Evolutionary conservation across 164 flowering plant species (phyloP).

Genomic region (Aristolochia fimbriata): DNA sequence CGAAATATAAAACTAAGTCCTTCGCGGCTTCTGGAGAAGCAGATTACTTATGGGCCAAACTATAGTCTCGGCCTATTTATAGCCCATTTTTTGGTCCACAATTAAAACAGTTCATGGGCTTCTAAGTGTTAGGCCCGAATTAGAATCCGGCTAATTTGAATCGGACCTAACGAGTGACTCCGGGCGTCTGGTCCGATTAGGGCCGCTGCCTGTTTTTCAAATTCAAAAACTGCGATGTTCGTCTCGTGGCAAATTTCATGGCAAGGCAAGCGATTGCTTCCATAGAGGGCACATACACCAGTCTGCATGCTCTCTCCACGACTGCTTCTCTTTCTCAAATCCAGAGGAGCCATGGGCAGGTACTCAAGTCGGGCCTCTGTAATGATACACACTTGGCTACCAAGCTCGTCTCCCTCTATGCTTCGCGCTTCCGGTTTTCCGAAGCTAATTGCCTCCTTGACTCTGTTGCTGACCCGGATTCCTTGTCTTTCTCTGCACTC

Average conservation of each 20-base stretch:
- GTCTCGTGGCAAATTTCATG: not conserved
- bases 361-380: constrained; percentile 37
- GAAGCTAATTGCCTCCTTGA: constrained; percentile 25
- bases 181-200: too few relatives aligned
- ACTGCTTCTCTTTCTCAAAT: not conserved
- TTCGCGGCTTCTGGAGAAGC: too few relatives aligned
- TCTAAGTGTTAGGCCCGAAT: too few relatives aligned
- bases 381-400: constrained; percentile 22
- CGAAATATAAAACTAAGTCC: too few relatives aligned
- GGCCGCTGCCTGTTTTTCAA: not conserved
- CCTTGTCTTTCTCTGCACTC: constrained; percentile 36
- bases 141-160: too few relatives aligned
- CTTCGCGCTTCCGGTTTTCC: constrained; percentile 19
- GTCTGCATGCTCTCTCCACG: not conserved
- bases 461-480: constrained; percentile 18
- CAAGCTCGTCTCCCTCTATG: constrained; percentile 44
- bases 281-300: not conserved
- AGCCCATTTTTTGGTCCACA: too few relatives aligned
- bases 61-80: too few relatives aligned
- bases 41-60: too few relatives aligned
- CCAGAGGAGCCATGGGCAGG: not conserved
- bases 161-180: too few relatives aligned
- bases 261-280: not conserved
- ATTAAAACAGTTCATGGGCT: too few relatives aligned
- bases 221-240: not conserved